Evolutionary conservation across 2,329 filamentous ascomycete species (phyloP).

Genomic region (Phyllosticta citrichinensis): DNA sequence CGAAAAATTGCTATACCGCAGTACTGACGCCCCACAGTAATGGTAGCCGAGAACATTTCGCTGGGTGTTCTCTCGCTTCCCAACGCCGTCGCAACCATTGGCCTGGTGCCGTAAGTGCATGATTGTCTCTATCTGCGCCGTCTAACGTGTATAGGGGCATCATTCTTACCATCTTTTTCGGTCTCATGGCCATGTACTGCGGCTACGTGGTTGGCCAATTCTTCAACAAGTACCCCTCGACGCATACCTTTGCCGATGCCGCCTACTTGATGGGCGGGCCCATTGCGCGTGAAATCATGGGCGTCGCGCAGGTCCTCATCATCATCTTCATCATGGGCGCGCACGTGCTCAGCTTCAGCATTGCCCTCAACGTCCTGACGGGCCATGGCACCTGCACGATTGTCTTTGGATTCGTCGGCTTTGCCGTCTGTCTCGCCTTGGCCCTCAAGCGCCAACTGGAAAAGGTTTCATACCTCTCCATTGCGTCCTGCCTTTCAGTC

Average conservation of each 20-base stretch:
- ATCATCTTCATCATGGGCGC: conserved; percentile 61
- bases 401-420: conserved; percentile 49
- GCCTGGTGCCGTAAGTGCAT: conserved; percentile 38
- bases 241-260: conserved; percentile 59
- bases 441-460: conserved; percentile 53
- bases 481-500: conserved; percentile 54
- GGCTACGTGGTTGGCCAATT: conserved; percentile 52
- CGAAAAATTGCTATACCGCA: background rate
- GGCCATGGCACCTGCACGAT: conserved; percentile 54
- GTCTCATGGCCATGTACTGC: conserved; percentile 49
- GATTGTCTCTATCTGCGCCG: no score
- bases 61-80: conserved; percentile 48
- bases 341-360: conserved; percentile 59
- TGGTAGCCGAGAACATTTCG: conserved; percentile 51
- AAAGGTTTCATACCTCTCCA: conserved; percentile 52
- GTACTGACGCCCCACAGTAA: conserved; percentile 24
- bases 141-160: conserved; percentile 30
- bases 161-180: conserved; percentile 44
- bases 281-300: conserved; percentile 52
- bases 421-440: conserved; percentile 48
- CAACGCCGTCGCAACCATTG: conserved; percentile 41
- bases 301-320: conserved; percentile 51
- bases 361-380: conserved; percentile 57
- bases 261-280: conserved; percentile 52
- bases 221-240: conserved; percentile 46